phyloP scores from a whole-genome alignment of 495 filamentous ascomycete genomes.

The Aspergillus hancockii region DNA sequence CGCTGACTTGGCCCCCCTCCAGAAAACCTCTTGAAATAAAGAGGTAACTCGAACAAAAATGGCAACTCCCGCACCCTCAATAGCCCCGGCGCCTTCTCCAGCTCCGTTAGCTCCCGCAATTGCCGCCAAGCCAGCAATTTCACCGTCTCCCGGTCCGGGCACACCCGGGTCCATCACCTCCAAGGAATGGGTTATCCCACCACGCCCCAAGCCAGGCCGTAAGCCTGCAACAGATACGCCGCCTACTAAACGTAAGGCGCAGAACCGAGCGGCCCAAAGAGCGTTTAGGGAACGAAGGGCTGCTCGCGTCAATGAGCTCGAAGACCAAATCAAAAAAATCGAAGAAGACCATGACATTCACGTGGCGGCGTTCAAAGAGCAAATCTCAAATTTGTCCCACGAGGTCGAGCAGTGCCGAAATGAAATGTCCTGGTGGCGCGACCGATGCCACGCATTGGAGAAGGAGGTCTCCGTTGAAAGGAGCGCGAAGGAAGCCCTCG shows the following conservation, averaged over 20 bases:
- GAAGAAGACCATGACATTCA: constrained; percentile 53
- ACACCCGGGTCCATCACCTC: constrained; percentile 58
- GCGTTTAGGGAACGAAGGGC: constrained; percentile 87
- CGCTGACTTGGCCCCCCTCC: constrained; percentile 22
- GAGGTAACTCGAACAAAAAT: constrained; percentile 20
- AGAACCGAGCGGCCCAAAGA: constrained; percentile 90
- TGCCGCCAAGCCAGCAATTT: constrained; percentile 37
- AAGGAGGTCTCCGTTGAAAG: constrained; percentile 46
- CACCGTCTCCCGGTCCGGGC: constrained; percentile 44
- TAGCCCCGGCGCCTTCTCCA: constrained; percentile 29
- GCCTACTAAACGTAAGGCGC: constrained; percentile 87
- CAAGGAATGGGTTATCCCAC: constrained; percentile 87
- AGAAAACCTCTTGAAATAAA: constrained; percentile 4
- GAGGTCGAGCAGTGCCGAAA: constrained; percentile 51
- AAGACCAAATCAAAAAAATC: constrained; percentile 75
- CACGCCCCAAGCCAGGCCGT: constrained; percentile 87
- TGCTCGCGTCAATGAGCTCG: constrained; percentile 80
- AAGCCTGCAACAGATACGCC: constrained; percentile 91
- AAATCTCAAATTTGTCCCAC: constrained; percentile 51
- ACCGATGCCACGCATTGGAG: constrained; percentile 51
- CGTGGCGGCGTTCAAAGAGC: constrained; percentile 41
- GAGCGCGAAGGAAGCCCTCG: constrained; percentile 42
- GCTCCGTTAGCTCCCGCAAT: constrained; percentile 39
- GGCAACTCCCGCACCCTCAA: constrained; percentile 38
- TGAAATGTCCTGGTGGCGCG: constrained; percentile 50